A percentile compares a stretch with the other conserved stretches of the same genome.
Evolutionary conservation across 441 rosid genomes (phyloP).

Genomic region (Eruca vesicaria): DNA sequence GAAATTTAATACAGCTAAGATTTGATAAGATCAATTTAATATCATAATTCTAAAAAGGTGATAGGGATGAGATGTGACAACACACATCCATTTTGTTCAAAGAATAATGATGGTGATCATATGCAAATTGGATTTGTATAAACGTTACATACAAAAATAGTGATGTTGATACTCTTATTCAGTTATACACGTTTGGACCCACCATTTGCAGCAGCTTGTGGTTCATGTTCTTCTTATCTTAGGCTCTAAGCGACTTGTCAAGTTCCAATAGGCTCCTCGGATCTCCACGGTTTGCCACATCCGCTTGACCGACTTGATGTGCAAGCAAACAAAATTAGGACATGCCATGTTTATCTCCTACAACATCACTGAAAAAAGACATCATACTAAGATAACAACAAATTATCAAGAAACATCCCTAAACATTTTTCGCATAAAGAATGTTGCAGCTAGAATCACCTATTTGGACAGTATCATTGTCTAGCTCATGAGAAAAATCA

Average conservation of each 20-base stretch:
- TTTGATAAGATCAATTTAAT: neutral
- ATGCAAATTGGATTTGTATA: conserved; percentile 27
- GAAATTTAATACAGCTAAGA: neutral
- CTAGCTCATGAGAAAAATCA: neutral
- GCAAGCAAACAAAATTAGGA: conserved; percentile 12
- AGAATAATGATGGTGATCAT: conserved; percentile 19
- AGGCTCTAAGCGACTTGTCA: conserved; percentile 23
- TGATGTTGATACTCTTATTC: conserved; percentile 16
- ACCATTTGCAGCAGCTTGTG: conserved; percentile 42
- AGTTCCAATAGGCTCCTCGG: conserved; percentile 27
- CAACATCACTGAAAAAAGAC: neutral
- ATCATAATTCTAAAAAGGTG: conserved; percentile 9
- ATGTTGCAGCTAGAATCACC: neutral
- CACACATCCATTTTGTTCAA: conserved; percentile 3
- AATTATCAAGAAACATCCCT: neutral
- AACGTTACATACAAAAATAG: conserved; percentile 2
- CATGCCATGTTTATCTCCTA: conserved; percentile 2
- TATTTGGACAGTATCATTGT: neutral
- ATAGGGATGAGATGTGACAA: conserved; percentile 6
- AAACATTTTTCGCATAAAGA: neutral
- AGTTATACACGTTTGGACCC: conserved; percentile 13
- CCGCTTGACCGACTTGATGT: conserved; percentile 33
- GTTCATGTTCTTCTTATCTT: conserved; percentile 48
- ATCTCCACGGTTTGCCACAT: conserved; percentile 25
- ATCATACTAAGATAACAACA: neutral